Evolutionary conservation across 1,284 basidiomycete genomes (phyloP).

Genomic region (Microbotryum violaceum): DNA sequence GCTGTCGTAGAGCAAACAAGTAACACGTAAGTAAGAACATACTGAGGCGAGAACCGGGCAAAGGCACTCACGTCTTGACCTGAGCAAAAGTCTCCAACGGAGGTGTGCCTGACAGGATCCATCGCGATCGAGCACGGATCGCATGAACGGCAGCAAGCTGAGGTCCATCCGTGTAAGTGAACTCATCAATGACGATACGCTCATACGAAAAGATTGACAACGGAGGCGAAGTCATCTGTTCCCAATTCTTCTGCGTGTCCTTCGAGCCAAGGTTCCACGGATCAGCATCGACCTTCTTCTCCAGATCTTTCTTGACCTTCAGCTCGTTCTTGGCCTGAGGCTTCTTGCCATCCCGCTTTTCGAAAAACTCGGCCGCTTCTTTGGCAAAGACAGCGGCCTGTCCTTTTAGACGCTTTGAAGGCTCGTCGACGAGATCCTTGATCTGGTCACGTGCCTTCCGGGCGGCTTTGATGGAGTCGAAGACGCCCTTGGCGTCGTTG

Average conservation of each 20-base stretch:
- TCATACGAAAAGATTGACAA: slow-evolving; percentile 80
- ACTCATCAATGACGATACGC: slow-evolving; percentile 86
- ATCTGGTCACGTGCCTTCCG: slow-evolving; percentile 43
- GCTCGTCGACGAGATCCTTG: slow-evolving; percentile 35
- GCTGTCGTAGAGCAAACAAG: slow-evolving; percentile 21
- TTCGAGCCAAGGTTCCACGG: slow-evolving; percentile 66
- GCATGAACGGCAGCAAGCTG: slow-evolving; percentile 69
- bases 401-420: slow-evolving; percentile 63
- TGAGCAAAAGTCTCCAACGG: slow-evolving; percentile 85
- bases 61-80: slow-evolving; percentile 57
- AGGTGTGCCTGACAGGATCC: slow-evolving; percentile 95
- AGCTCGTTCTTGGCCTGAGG: slow-evolving; percentile 7
- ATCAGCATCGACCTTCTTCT: slow-evolving; percentile 56
- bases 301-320: slow-evolving; percentile 30
- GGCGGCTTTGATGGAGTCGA: slow-evolving; percentile 55
- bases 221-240: slow-evolving; percentile 67
- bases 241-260: slow-evolving; percentile 64
- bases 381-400: slow-evolving; percentile 43
- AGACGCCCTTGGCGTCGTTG: slow-evolving; percentile 49
- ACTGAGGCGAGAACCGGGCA: neutral
- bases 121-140: slow-evolving; percentile 68
- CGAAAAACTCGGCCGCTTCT: slow-evolving; percentile 40
- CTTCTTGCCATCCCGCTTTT: slow-evolving; percentile 12
- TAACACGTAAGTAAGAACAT: neutral
- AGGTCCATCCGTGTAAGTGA: slow-evolving; percentile 81